Evolutionary conservation across 1,284 basidiomycete species (phyloP), one percentile per base, ranked within the genome.

Genomic region (Pseudozyma thailandica): DNA sequence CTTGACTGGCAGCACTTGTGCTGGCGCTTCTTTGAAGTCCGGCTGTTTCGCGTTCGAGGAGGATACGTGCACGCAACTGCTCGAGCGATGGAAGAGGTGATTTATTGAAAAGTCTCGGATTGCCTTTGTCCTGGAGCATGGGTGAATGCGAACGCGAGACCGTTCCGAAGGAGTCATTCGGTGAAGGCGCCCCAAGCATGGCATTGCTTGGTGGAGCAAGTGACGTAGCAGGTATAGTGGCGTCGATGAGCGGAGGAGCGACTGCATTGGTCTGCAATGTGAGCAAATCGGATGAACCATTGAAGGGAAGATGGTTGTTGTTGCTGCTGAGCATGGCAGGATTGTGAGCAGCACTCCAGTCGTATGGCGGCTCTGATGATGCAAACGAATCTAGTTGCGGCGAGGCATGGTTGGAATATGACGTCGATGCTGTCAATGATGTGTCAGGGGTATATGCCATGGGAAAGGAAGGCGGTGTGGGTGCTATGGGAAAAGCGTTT

Each of bases 11-110:
- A 2, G 77, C 79, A 38, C 72, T 77, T 7, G 79, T 70, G 47
- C 71, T 77, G 9, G 77, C 75, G 50, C 74, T 78, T 35, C 73
- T 50, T 44, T 73, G 70, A 12, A 78, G 56, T 3, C 77, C 77
- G 1, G 72, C 69, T 0, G 70, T 50, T 20, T 71, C 74, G 15
- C 79, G 72, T 46, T 82, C 79, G 28, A 74, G 70, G 1, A 81
- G 45, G 42, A 82, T 78, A 13, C 78, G 65, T 13, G 77, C 72
- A 8, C 79, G 74, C 15, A 82, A 60, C 64, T 80, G 77, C 26
- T 80, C 79, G 16, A 82, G 65, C 13, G 80, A 80, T 0, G 79
- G 80, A 27, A 82, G 59, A 1, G 78, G 79, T 0, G 72, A 73
- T 25, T 55, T 56, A 12, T 71, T 57, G 30, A 62, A 72, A 5